These are phyloP conservation scores for Zygosaccharomyces pseudorouxii DNA, from an alignment of 805 yeast species.

Conservation along the genomic window DNA sequence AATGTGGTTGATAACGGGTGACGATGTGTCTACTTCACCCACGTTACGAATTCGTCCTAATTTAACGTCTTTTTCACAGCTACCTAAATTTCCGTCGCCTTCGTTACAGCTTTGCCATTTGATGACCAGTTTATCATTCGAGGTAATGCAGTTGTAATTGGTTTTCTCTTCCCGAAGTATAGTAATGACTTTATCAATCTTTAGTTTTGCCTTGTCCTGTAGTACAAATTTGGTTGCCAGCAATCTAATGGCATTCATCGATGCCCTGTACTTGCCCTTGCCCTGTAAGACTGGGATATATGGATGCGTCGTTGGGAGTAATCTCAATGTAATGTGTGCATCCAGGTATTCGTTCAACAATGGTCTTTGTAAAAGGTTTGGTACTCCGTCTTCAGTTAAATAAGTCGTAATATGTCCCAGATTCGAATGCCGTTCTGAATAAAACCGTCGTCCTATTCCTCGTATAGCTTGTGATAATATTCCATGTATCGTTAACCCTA, in stretches of 20 bases:
- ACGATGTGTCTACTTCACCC: conserved; percentile 6
- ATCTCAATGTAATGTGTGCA: conserved; percentile 45
- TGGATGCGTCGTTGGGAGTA: conserved; percentile 53
- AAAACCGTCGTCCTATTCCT: conserved; percentile 1
- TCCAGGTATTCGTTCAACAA: conserved; percentile 45
- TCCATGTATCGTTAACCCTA: background rate
- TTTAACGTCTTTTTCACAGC: background rate
- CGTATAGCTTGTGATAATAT: background rate
- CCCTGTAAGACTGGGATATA: conserved; percentile 56
- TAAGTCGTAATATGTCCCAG: conserved; percentile 50
- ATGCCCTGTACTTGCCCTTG: conserved; percentile 48
- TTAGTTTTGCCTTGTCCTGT: conserved; percentile 49
- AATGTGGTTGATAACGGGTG: conserved; percentile 17
- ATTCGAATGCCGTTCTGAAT: conserved; percentile 33
- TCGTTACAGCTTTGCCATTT: conserved; percentile 30
- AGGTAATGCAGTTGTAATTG: conserved; percentile 16
- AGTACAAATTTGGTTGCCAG: conserved; percentile 52
- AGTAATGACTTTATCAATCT: conserved; percentile 39
- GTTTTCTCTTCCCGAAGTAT: conserved; percentile 24
- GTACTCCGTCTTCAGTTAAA: conserved; percentile 44
- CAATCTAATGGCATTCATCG: conserved; percentile 53
- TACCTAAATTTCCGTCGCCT: conserved; percentile 6
- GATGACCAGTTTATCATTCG: conserved; percentile 24
- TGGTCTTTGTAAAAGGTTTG: conserved; percentile 44
- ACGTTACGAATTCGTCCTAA: conserved; percentile 6